phyloP scores from a whole-genome alignment of 352 stramenopile genomes.

The Paralagenidium karlingii region DNA sequence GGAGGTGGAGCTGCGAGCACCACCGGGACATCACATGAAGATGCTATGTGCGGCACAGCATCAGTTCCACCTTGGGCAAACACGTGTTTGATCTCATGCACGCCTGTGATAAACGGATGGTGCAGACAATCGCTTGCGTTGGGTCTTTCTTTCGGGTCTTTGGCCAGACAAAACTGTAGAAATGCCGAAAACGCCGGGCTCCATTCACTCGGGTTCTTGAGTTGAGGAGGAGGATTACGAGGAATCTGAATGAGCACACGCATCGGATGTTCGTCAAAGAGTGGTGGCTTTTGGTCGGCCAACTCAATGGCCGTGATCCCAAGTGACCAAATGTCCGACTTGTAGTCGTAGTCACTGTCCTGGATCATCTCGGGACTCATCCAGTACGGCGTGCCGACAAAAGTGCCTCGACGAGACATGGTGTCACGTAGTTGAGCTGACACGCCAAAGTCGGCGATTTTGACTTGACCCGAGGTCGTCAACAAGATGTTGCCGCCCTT shows the following conservation, averaged over 20 bases:
- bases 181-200: slow-evolving; percentile 73
- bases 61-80: slow-evolving; percentile 7
- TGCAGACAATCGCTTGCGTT: slow-evolving; percentile 80
- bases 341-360: slow-evolving; percentile 85
- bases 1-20: too few species aligned
- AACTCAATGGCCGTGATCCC: slow-evolving; percentile 87
- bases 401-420: slow-evolving; percentile 40
- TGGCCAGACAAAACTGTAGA: slow-evolving; percentile 68
- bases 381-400: slow-evolving; percentile 91
- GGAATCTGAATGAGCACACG: slow-evolving; percentile 64
- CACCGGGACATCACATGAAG: too few species aligned
- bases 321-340: slow-evolving; percentile 86
- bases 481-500: slow-evolving; percentile 93
- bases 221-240: slow-evolving; percentile 65
- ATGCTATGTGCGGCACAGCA: too few species aligned
- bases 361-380: slow-evolving; percentile 92
- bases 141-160: slow-evolving; percentile 53
- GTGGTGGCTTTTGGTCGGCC: slow-evolving; percentile 81
- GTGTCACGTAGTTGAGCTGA: slow-evolving; percentile 50
- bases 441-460: slow-evolving; percentile 91
- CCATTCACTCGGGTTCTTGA: slow-evolving; percentile 68
- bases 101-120: slow-evolving; percentile 77
- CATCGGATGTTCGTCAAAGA: slow-evolving; percentile 87
- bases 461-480: slow-evolving; percentile 84
- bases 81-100: slow-evolving; percentile 21